Percentiles rank a stretch among this genome's conserved stretches.
These are phyloP conservation scores for Dothideomycetes sp. DNA, from an alignment of 2,329 filamentous ascomycete species.

Conservation along the genomic window DNA sequence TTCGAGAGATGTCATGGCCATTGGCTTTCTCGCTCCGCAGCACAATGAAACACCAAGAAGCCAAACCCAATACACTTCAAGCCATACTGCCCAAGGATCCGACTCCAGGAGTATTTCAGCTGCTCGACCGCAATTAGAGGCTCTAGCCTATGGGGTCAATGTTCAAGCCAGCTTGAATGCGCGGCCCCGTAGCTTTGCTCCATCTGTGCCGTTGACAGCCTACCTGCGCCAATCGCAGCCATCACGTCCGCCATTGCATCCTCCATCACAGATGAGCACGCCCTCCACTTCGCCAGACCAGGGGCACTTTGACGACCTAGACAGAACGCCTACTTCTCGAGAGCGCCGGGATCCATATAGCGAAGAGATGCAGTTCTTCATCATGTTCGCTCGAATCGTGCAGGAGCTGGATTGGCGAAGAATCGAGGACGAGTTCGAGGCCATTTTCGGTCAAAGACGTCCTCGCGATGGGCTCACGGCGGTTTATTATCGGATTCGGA, in stretches of 20 bases:
- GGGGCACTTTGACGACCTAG: background rate
- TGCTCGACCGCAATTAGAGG: background rate
- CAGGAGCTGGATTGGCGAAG: slow-evolving; percentile 12
- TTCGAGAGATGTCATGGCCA: background rate
- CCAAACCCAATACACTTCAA: background rate
- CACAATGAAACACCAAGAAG: background rate
- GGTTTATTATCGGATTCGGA: slow-evolving; percentile 22
- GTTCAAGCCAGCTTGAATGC: background rate
- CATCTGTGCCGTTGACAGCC: too few relatives aligned
- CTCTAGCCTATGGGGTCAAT: background rate
- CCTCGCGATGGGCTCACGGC: slow-evolving; percentile 21
- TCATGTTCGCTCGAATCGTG: slow-evolving; percentile 17
- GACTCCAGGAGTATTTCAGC: background rate
- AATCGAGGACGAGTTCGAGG: slow-evolving; percentile 11
- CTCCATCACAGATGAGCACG: background rate
- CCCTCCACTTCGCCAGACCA: background rate
- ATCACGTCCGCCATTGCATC: background rate
- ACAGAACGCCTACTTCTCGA: slow-evolving; percentile 3
- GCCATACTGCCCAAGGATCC: background rate
- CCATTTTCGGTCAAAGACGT: slow-evolving; percentile 11
- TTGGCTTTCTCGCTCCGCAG: background rate
- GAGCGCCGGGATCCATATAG: slow-evolving; percentile 15
- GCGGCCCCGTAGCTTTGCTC: too few relatives aligned
- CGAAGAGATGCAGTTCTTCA: slow-evolving; percentile 24
- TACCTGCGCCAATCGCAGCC: background rate